Evolutionary conservation across 148 eudicot species (phyloP).

Genomic region (Arbutus unedo): DNA sequence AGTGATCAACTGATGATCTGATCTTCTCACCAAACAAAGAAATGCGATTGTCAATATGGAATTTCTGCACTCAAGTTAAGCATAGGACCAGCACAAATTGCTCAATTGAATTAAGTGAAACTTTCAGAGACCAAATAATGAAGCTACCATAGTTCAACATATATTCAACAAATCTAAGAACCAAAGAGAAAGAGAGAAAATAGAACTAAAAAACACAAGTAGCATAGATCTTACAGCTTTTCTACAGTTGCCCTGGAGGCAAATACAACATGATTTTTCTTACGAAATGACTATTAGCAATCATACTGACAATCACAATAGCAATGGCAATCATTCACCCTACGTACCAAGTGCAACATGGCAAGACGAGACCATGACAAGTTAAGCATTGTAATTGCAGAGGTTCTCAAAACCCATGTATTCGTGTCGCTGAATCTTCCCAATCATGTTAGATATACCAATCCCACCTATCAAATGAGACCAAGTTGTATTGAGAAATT

Average conservation of each 20-base stretch:
- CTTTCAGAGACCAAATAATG: no score
- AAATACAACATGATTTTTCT: background rate
- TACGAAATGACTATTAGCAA: background rate
- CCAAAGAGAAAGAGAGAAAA: background rate
- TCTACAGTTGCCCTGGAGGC: background rate
- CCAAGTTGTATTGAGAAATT: background rate
- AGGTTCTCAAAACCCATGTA: constrained; percentile 93
- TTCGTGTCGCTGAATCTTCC: constrained; percentile 59
- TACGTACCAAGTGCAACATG: background rate
- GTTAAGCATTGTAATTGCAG: constrained; percentile 55
- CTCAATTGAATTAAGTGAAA: no score
- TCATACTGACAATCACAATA: background rate
- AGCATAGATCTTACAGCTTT: background rate
- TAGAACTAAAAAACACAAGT: background rate
- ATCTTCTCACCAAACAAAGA: background rate
- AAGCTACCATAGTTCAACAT: background rate
- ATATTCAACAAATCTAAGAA: background rate
- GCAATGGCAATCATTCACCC: background rate
- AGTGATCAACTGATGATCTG: background rate
- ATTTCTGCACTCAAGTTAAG: background rate
- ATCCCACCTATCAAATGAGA: constrained; percentile 53
- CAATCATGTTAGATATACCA: constrained; percentile 36
- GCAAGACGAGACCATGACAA: background rate
- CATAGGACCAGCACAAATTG: background rate
- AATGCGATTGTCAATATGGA: background rate